Evolutionary conservation across 2,329 filamentous ascomycete species (phyloP).

Genomic region (Monosporascus sp.): DNA sequence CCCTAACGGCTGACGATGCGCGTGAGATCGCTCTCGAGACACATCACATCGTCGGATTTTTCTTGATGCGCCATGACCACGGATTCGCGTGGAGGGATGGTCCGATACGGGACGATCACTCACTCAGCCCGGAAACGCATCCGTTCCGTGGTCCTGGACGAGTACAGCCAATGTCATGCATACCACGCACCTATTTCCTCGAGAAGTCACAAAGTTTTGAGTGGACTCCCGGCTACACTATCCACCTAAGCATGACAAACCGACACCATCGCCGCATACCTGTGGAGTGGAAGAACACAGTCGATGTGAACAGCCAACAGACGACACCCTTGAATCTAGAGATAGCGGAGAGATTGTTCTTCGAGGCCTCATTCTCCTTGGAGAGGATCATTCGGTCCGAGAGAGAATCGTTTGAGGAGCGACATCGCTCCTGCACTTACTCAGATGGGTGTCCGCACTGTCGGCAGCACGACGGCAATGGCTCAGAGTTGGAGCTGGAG

Average conservation of each 20-base stretch:
- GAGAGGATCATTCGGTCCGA: constrained; percentile 35
- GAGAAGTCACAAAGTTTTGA: constrained; percentile 42
- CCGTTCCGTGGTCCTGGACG: constrained; percentile 32
- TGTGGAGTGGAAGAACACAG: constrained; percentile 32
- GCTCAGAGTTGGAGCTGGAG: constrained; percentile 40
- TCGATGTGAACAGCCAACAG: constrained; percentile 43
- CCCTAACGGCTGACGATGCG: constrained; percentile 38
- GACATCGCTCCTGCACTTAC: constrained; percentile 31
- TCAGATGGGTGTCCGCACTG: constrained; percentile 33
- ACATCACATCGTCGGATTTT: constrained; percentile 46
- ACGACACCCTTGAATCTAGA: constrained; percentile 41
- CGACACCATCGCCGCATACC: constrained; percentile 31
- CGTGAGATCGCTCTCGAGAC: constrained; percentile 43
- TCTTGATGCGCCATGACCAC: constrained; percentile 45
- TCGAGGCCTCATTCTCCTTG: constrained; percentile 37
- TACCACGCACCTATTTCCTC: constrained; percentile 40
- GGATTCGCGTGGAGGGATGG: constrained; percentile 43
- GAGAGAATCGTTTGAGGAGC: constrained; percentile 36
- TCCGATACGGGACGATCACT: constrained; percentile 34
- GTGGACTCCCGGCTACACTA: constrained; percentile 43
- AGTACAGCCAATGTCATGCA: constrained; percentile 40
- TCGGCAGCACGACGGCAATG: constrained; percentile 37
- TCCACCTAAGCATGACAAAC: constrained; percentile 41
- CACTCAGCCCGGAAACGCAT: constrained; percentile 32
- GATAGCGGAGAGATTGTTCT: constrained; percentile 43